Evolutionary conservation across 202 grass and related monocot species (phyloP), one percentile per base, ranked within the genome.

Genomic region (Panicum hallii): DNA sequence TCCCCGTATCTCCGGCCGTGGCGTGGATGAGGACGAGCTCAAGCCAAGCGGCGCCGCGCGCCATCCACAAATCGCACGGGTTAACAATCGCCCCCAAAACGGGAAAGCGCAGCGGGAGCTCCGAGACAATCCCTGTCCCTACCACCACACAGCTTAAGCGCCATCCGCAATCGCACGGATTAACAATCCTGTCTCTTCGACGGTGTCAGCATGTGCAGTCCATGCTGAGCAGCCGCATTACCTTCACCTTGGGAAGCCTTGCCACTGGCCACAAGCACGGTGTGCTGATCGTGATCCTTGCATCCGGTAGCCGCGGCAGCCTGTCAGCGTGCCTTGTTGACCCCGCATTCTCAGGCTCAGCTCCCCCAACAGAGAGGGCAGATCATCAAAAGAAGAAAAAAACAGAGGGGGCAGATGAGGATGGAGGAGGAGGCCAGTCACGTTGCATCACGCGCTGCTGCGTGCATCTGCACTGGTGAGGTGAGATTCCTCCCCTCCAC

Each of bases 51-150:
- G n/a, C n/a, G n/a, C n/a, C n/a, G n/a, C n/a, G 8, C 15, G 7
- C 9, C 55, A 34, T 34, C 45, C 45, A 14, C 49, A 7, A 5
- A 6, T 67, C 20, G 48, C 65, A 48, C 44, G 50, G 20, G 55
- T 86, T 70, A 70, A 28, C 1, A 57, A 75, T 16, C 3, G n/a
- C n/a, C n/a, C n/a, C 63, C 63, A 53, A 41, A 80, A 68, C 78
- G 17, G 63, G 78, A 68, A 69, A 69, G 78, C 1, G 48, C 63
- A 7, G 75, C 75, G 58, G 16, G 34, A 0, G 78, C 48, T 50
- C 40, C 78, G 63, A 80, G 44, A 19, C 11, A 6, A 11, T 12
- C 46, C 46, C 9, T 47, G 46, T 47, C 46, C 9, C 11, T 47
- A 12, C 46, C 1, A 9, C 8, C 43, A 19, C 46, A 19, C 50